These are phyloP conservation scores for Vigna nakashimae DNA, from an alignment of 306 rosid species.

Conservation along the genomic window DNA sequence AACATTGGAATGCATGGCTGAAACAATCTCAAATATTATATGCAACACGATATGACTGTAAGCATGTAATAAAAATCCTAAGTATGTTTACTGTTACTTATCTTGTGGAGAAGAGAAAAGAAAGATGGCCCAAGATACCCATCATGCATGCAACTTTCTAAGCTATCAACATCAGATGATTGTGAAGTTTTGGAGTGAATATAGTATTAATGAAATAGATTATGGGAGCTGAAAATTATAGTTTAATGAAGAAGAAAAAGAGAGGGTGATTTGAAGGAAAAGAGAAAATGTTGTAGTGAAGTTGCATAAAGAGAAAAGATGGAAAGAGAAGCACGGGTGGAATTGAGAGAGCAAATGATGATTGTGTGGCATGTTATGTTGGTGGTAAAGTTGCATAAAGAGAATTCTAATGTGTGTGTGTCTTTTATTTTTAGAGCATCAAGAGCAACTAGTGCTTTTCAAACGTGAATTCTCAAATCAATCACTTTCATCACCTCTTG, in stretches of 20 bases:
- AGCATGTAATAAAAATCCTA: too few species aligned
- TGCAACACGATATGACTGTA: too few species aligned
- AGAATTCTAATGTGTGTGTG: background rate
- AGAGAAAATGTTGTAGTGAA: background rate
- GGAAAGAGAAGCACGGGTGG: background rate
- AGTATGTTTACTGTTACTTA: too few species aligned
- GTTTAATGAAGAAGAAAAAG: background rate
- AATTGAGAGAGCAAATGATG: background rate
- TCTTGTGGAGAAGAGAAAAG: too few species aligned
- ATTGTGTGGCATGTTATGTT: background rate
- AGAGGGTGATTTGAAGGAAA: background rate
- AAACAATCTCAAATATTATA: too few species aligned
- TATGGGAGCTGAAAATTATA: too few species aligned
- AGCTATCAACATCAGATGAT: too few species aligned
- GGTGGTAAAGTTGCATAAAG: background rate
- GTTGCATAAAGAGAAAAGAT: background rate
- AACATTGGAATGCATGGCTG: too few species aligned
- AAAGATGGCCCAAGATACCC: too few species aligned
- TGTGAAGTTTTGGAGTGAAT: too few species aligned
- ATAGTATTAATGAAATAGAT: background rate
- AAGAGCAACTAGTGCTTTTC: background rate
- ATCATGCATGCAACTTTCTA: too few species aligned
- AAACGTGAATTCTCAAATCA: constrained; percentile 1
- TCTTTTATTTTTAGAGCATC: background rate
- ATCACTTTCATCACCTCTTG: background rate